phyloP scores from a whole-genome alignment of 2,329 filamentous ascomycete genomes.

The Diaporthe humulicola region DNA sequence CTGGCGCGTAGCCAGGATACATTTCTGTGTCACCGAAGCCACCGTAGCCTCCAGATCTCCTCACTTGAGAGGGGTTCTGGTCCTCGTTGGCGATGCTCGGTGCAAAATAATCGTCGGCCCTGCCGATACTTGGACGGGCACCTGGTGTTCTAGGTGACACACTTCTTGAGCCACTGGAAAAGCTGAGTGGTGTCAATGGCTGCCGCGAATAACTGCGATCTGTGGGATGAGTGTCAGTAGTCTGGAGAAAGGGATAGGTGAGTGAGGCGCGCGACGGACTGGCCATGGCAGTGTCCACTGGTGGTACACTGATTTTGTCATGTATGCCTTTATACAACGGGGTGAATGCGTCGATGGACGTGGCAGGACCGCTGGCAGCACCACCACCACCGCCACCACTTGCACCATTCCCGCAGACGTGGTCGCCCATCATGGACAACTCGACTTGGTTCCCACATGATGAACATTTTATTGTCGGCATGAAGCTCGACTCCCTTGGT shows the following conservation, averaged over 20 bases:
- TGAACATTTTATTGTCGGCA: slow-evolving; percentile 91
- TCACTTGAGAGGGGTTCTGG: slow-evolving; percentile 54
- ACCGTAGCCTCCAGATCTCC: slow-evolving; percentile 64
- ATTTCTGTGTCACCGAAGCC: slow-evolving; percentile 57
- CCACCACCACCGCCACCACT: slow-evolving; percentile 47
- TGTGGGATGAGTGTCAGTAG: slow-evolving; percentile 53
- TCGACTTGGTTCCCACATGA: slow-evolving; percentile 83
- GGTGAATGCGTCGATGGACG: slow-evolving; percentile 53
- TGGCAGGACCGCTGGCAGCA: slow-evolving; percentile 41
- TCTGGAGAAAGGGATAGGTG: not conserved
- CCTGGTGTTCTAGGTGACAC: slow-evolving; percentile 73
- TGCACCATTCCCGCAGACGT: slow-evolving; percentile 73
- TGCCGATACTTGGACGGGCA: slow-evolving; percentile 58
- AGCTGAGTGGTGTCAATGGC: slow-evolving; percentile 75
- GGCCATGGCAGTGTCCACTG: slow-evolving; percentile 65
- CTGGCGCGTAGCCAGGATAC: slow-evolving; percentile 59
- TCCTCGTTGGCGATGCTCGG: slow-evolving; percentile 56
- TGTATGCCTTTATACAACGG: slow-evolving; percentile 53
- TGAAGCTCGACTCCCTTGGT: slow-evolving; percentile 74
- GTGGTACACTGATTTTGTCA: slow-evolving; percentile 58
- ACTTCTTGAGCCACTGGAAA: slow-evolving; percentile 69
- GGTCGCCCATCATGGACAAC: slow-evolving; percentile 88
- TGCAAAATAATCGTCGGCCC: slow-evolving; percentile 59
- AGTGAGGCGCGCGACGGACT: slow-evolving; percentile 56
- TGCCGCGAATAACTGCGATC: slow-evolving; percentile 67